Conservation (phyloP, 1,284 basidiomycete species). For the Rugosomyces carneus region DNA sequence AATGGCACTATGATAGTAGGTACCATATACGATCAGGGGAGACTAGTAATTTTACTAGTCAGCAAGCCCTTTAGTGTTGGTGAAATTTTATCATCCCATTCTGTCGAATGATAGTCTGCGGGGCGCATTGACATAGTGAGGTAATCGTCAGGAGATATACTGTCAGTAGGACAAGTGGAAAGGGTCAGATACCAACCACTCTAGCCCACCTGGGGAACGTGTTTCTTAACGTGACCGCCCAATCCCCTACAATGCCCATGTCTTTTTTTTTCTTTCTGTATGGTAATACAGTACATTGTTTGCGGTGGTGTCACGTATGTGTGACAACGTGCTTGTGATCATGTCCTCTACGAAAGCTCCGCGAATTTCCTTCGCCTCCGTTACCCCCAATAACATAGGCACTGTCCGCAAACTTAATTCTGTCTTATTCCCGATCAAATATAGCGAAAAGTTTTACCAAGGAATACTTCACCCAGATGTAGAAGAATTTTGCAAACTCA, state of each 20-base stretch:
- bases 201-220: background rate
- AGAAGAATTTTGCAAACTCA: constrained; percentile 76
- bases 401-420: constrained; percentile 77
- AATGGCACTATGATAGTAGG: no score
- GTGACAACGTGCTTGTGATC: constrained; percentile 14
- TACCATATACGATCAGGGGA: background rate
- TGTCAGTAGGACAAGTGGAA: background rate
- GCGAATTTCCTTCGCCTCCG: constrained; percentile 62
- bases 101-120: no score
- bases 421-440: constrained; percentile 75
- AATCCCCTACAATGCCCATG: no score
- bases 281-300: no score
- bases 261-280: no score
- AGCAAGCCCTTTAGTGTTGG: background rate
- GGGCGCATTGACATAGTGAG: no score
- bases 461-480: constrained; percentile 65
- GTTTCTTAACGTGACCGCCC: no score
- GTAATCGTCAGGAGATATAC: background rate
- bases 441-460: constrained; percentile 76
- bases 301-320: constrained; percentile 4
- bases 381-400: constrained; percentile 75
- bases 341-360: constrained; percentile 25
- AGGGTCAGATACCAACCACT: no score
- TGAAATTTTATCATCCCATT: no score
- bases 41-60: background rate